Percentiles rank a stretch among this genome's conserved stretches.
These are phyloP conservation scores for Nigrospora oryzae DNA, from an alignment of 2,329 filamentous ascomycete genomes.

Conservation along the genomic window DNA sequence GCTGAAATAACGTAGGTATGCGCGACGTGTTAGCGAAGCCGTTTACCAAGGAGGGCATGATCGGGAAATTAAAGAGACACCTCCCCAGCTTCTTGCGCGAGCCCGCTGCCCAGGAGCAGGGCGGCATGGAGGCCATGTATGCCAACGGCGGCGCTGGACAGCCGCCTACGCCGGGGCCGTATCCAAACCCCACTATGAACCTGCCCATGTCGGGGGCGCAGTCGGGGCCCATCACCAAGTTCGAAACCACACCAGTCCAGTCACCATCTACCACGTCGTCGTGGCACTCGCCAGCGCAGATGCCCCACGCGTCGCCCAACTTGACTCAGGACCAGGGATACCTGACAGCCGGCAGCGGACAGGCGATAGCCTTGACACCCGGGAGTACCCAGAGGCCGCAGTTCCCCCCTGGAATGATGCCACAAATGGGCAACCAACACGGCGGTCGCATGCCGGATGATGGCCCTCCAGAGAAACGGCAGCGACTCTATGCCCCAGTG, in stretches of 20 bases:
- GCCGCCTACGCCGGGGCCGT: slow-evolving; percentile 21
- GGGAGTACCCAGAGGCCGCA: slow-evolving; percentile 25
- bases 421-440: slow-evolving; percentile 15
- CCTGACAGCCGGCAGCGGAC: slow-evolving; percentile 28
- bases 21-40: slow-evolving; percentile 95
- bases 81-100: slow-evolving; percentile 74
- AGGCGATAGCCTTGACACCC: slow-evolving; percentile 28
- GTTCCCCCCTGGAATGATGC: slow-evolving; percentile 30
- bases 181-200: slow-evolving; percentile 21
- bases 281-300: slow-evolving; percentile 44
- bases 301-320: slow-evolving; percentile 40
- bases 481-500: slow-evolving; percentile 3
- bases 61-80: slow-evolving; percentile 82
- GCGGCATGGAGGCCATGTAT: slow-evolving; percentile 21
- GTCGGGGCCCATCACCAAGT: slow-evolving; percentile 33
- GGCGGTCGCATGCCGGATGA: slow-evolving; percentile 3
- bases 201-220: slow-evolving; percentile 22
- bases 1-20: slow-evolving; percentile 58
- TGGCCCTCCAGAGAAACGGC: slow-evolving; percentile 6
- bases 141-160: slow-evolving; percentile 17
- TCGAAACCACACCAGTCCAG: slow-evolving; percentile 46
- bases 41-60: slow-evolving; percentile 82
- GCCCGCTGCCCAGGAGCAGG: slow-evolving; percentile 30
- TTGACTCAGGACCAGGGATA: slow-evolving; percentile 38
- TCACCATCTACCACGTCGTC: slow-evolving; percentile 39